These are phyloP conservation scores for Penicillium waksmanii DNA, from an alignment of 495 filamentous ascomycete genomes.

Conservation along the genomic window DNA sequence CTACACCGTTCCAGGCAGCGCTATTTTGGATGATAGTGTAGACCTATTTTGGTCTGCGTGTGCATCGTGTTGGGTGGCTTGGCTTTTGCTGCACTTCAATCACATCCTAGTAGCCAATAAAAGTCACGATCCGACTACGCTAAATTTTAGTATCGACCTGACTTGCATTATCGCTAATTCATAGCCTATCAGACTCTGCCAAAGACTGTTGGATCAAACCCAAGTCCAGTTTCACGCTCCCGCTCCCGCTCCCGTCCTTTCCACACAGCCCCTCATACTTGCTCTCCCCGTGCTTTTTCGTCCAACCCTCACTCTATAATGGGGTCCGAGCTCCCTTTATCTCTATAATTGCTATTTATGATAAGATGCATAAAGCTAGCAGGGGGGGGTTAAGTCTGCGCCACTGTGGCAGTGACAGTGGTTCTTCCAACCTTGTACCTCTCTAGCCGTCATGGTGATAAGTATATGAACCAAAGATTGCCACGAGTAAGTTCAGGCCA, in stretches of 20 bases:
- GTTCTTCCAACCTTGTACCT: background rate
- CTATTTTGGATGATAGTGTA: background rate
- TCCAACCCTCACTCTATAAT: background rate
- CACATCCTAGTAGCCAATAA: background rate
- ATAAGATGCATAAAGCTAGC: too few relatives aligned
- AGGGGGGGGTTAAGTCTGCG: background rate
- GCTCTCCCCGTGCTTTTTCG: background rate
- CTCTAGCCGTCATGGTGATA: background rate
- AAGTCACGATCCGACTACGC: too few relatives aligned
- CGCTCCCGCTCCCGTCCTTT: background rate
- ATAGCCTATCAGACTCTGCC: background rate
- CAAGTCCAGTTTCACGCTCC: background rate
- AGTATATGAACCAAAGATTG: background rate
- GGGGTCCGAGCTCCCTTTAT: too few relatives aligned
- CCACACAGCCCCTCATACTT: constrained; percentile 1
- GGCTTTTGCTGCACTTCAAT: background rate
- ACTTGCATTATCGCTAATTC: background rate
- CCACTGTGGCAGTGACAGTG: constrained; percentile 2
- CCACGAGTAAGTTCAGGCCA: background rate
- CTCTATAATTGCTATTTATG: too few relatives aligned
- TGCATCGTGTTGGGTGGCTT: constrained; percentile 5
- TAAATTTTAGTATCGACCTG: background rate
- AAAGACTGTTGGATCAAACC: background rate
- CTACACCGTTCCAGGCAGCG: background rate
- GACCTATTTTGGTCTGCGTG: background rate